phyloP scores from a whole-genome alignment of 2,329 filamentous ascomycete species.

The Ophiostoma quercus region DNA sequence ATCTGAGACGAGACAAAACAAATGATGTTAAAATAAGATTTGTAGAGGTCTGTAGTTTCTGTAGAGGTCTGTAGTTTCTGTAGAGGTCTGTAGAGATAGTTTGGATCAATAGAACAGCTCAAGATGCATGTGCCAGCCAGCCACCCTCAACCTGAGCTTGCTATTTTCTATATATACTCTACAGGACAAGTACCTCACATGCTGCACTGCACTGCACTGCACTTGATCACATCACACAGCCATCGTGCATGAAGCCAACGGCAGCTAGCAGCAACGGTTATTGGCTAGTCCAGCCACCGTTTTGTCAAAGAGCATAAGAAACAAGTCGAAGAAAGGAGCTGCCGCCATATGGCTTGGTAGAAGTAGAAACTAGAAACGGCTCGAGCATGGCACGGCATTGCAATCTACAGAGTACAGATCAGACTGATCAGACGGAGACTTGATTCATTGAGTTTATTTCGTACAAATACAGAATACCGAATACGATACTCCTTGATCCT shows the following conservation, averaged over 20 bases:
- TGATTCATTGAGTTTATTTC: not conserved
- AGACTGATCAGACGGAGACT: not conserved
- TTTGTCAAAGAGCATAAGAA: not conserved
- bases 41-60: not conserved
- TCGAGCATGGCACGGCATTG: not conserved
- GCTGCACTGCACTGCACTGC: not conserved
- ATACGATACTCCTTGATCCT: not conserved
- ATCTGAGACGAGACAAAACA: slow-evolving; percentile 2
- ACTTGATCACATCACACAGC: not conserved
- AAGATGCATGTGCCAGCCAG: not conserved
- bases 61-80: not conserved
- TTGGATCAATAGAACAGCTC: not conserved
- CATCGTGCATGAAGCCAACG: slow-evolving; percentile 2
- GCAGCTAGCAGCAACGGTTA: not conserved
- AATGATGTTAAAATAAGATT: slow-evolving; percentile 1
- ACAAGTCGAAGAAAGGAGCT: slow-evolving; percentile 5
- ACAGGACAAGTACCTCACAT: not conserved
- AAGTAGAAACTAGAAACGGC: not conserved
- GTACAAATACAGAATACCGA: no score
- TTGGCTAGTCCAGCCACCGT: not conserved
- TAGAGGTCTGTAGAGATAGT: not conserved
- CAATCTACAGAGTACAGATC: not conserved
- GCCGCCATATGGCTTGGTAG: not conserved
- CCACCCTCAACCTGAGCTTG: no score
- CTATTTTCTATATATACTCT: not conserved